Evolutionary conservation across 2,329 filamentous ascomycete genomes (phyloP), one percentile per base, ranked within the genome.

Genomic region (Colletotrichum theobromicola): DNA sequence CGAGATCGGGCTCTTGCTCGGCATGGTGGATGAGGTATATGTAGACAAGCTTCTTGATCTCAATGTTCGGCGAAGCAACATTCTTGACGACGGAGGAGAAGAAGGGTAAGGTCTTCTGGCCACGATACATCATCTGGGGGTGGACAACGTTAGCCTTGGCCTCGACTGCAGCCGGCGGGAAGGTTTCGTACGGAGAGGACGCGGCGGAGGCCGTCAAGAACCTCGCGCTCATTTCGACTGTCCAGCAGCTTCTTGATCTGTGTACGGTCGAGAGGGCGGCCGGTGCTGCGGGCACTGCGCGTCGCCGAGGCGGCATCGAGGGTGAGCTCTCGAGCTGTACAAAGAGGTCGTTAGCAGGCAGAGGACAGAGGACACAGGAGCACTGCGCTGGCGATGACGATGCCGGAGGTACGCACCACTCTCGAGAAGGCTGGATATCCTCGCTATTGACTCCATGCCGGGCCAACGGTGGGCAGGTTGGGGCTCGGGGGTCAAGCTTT

Each of bases 41-140:
- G 88, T 99, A 99, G 76, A 99, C 97, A 70, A 99, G 92, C 84
- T 98, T 98, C 86, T 98, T 97, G 84, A 98, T 96, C 81, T 98
- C 95, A 79, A 98, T 90, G 80, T 95, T 98, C 16, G 96, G 94
- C 46, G 95, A 98, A 32, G 96, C 96, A 74, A 98, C 95, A 79
- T 98, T 99, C 87, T 99, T 99, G 83, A 99, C 95, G 70, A 99
- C 94, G 28, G 95, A 94, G n/a, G 96, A 98, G 88, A 99, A 99
- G 89, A 96, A 98, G 26, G 94, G 93, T 4, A 98, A 89, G 72
- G 95, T 98, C 78, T 95, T 93, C 83, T 97, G 94, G 79, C 94
- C 92, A 78, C 93, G 92, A 86, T 98, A 98, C 92, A 98, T 98
- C 94, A 98, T 96, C 95, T 98, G 81, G n/a, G 13, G 5, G 46